A percentile compares a stretch with the other conserved stretches of the same genome.
These are phyloP conservation scores for Rasamsonia emersonii DNA, from an alignment of 2,329 filamentous ascomycete species.

Conservation along the genomic window DNA sequence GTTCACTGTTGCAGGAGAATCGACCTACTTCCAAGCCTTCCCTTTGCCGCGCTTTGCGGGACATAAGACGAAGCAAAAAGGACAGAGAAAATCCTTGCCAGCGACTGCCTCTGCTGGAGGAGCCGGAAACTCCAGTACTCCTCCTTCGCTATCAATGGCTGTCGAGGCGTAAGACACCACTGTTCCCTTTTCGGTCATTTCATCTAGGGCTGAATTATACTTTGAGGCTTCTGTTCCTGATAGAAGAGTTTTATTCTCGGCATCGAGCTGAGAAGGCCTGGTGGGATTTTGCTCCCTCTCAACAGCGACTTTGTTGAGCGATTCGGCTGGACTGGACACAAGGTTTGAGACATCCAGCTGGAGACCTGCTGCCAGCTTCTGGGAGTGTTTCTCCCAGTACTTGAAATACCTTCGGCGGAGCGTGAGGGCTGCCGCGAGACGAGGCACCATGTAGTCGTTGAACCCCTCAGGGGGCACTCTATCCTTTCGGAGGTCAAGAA, in stretches of 20 bases:
- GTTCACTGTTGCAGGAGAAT: too few species aligned
- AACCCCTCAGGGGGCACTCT: too few species aligned
- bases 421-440: neutral
- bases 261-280: too few species aligned
- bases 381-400: neutral
- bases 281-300: too few species aligned
- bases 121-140: neutral
- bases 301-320: too few species aligned
- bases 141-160: neutral
- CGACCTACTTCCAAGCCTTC: slow-evolving; percentile 3
- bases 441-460: too few species aligned
- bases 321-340: too few species aligned
- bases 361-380: too few species aligned
- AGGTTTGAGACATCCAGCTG: too few species aligned
- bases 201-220: neutral
- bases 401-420: neutral
- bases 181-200: neutral
- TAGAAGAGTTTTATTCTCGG: neutral
- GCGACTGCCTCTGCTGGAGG: neutral
- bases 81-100: slow-evolving; percentile 3
- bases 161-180: neutral
- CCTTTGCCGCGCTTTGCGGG: neutral
- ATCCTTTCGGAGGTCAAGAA: neutral
- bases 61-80: slow-evolving; percentile 3
- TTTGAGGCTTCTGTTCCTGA: neutral